A percentile compares a stretch with the other conserved stretches of the same genome.
These are phyloP conservation scores for Bocquillonia castaneifolia DNA, from an alignment of 441 rosid species.

Conservation along the genomic window DNA sequence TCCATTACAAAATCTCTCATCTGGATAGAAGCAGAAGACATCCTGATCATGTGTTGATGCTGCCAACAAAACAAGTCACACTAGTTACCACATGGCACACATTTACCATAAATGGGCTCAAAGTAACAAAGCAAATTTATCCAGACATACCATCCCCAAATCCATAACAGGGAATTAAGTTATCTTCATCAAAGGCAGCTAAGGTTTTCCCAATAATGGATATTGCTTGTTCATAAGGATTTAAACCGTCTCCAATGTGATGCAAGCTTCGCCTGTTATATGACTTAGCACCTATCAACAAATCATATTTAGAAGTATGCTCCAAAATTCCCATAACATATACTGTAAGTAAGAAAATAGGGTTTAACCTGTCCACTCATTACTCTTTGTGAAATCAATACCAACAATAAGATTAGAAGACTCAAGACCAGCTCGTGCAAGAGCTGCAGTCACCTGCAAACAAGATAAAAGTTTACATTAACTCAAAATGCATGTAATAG, in stretches of 20 bases:
- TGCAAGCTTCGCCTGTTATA: conserved; percentile 59
- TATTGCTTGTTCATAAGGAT: conserved; percentile 81
- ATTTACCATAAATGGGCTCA: not conserved
- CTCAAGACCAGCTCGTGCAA: conserved; percentile 77
- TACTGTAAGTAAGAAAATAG: conserved; percentile 7
- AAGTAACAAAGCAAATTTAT: not conserved
- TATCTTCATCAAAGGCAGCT: conserved; percentile 74
- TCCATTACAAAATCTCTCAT: conserved; percentile 60
- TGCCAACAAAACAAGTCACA: conserved; percentile 22
- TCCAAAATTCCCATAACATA: conserved; percentile 6
- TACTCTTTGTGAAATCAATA: conserved; percentile 90
- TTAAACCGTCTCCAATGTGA: conserved; percentile 48
- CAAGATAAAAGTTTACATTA: not conserved
- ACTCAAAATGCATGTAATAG: not conserved
- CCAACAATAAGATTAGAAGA: conserved; percentile 95
- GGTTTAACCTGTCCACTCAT: conserved; percentile 82
- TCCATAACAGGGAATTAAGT: conserved; percentile 77
- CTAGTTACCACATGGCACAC: not conserved
- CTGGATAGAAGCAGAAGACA: conserved; percentile 64
- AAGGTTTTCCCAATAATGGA: conserved; percentile 73
- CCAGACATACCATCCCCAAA: conserved; percentile 68
- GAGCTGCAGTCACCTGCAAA: conserved; percentile 71
- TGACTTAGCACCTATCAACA: conserved; percentile 51
- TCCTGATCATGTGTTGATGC: conserved; percentile 90
- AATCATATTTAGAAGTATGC: conserved; percentile 16